Percentiles rank a stretch among this genome's conserved stretches.
Conservation (phyloP, 148 eudicot genomes). For the Fagopyrum homotropicum region DNA sequence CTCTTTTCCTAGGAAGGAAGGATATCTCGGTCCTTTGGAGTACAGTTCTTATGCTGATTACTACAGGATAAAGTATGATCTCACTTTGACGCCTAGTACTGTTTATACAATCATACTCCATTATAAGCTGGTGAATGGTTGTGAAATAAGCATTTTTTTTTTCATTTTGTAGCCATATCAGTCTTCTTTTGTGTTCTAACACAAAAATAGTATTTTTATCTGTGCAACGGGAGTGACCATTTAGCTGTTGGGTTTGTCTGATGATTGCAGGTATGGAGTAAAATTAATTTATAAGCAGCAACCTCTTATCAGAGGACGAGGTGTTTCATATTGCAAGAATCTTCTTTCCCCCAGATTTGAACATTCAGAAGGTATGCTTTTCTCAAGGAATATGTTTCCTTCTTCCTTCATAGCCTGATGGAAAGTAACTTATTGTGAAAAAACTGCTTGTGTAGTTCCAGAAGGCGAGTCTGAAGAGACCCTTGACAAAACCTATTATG, state of each 20-base stretch:
- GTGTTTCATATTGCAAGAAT: slow-evolving; percentile 99
- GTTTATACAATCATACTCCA: neutral
- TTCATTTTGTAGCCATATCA: neutral
- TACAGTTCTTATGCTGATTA: slow-evolving; percentile 95
- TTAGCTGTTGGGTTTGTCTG: slow-evolving; percentile 28
- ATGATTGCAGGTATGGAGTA: slow-evolving; percentile 76
- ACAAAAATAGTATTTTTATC: slow-evolving; percentile 7
- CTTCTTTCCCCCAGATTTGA: slow-evolving; percentile 97
- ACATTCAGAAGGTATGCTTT: slow-evolving; percentile 72
- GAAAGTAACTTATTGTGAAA: slow-evolving; percentile 18
- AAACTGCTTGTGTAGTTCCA: slow-evolving; percentile 31
- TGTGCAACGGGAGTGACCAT: slow-evolving; percentile 30
- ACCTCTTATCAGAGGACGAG: slow-evolving; percentile 90
- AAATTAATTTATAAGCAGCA: slow-evolving; percentile 76
- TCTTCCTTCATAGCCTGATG: neutral
- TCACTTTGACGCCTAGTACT: neutral
- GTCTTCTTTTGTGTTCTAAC: neutral
- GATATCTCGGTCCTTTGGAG: slow-evolving; percentile 96
- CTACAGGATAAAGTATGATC: slow-evolving; percentile 79
- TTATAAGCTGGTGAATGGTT: neutral
- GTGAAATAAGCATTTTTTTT: slow-evolving; percentile 10
- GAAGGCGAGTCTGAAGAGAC: slow-evolving; percentile 73
- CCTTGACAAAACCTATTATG: slow-evolving; percentile 88
- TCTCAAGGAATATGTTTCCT: neutral
- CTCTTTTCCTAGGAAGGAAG: slow-evolving; percentile 97